Conservation (phyloP, 1,284 basidiomycete genomes). For the Xerocomus subilludens region DNA sequence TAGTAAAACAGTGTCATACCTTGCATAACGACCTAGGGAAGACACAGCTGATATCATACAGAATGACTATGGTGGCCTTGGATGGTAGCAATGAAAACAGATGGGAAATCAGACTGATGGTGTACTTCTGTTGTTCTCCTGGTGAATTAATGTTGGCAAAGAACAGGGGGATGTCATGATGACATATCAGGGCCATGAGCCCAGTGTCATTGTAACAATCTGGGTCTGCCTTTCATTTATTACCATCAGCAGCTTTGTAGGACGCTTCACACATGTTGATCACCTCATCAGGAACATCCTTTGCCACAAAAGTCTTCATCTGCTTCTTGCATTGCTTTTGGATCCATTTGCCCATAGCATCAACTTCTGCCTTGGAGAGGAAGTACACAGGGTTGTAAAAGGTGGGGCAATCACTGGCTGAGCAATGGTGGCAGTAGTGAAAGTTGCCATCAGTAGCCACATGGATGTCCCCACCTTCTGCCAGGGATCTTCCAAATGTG, state of each 20-base stretch:
- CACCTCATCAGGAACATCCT: slow-evolving; percentile 9
- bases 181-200: background rate
- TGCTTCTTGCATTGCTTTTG: background rate
- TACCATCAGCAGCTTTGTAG: slow-evolving; percentile 2
- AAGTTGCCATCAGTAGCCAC: slow-evolving; percentile 10
- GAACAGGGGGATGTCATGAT: background rate
- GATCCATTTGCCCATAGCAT: background rate
- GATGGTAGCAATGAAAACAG: background rate
- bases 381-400: slow-evolving; percentile 18
- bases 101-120: slow-evolving; percentile 48
- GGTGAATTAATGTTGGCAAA: background rate
- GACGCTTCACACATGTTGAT: background rate
- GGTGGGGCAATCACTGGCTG: background rate
- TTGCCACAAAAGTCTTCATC: too few relatives aligned
- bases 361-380: background rate
- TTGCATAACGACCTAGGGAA: background rate
- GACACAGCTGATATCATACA: slow-evolving; percentile 2
- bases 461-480: background rate
- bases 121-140: slow-evolving; percentile 51
- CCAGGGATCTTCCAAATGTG: background rate
- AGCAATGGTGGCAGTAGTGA: slow-evolving; percentile 10
- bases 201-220: slow-evolving; percentile 36
- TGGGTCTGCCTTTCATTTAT: background rate
- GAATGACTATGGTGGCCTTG: background rate
- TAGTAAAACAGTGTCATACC: too few relatives aligned